Evolutionary conservation across 1,284 basidiomycete genomes (phyloP), one percentile per base, ranked within the genome.

Genomic region (Amylostereum areolatum): DNA sequence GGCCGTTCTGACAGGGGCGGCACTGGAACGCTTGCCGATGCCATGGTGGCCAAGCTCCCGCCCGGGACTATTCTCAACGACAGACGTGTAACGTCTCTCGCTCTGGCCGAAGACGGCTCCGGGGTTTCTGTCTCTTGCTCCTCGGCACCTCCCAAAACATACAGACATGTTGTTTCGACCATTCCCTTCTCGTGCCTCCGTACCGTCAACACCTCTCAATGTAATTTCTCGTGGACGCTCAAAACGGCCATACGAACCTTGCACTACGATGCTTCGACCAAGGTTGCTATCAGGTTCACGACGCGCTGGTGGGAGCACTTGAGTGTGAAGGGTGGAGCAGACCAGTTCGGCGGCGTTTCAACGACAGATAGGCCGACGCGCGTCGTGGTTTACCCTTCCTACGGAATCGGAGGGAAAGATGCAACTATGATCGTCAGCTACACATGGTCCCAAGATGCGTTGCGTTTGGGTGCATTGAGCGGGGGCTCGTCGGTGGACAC

Each of bases 271-370:
- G 53, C 63, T 0, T 57, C 60, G 4, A 55, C 59, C 46, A 69
- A 69, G 55, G 56, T 68, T 28, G 66, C 58, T 6, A 56, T 68
- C 37, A 59, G 64, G 48, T 68, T 68, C 60, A 59, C 53, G 34
- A 56, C 53, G 11, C 55, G 60, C 5, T 68, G 66, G 66, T 68
- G 66, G 66, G 57, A 64, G 52, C 39, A 50, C 10, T 48, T 52
- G 37, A n/a, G 9, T n/a, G 34, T 35, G 9, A 35, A 8, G 34
- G 34, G 34, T 35, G 46, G 34, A 10, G 48, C 59, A 27, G 12
- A 18, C 25, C 10, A 34, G 8, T 44, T 52, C 28, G 63, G 63
- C 28, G 65, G 64, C 4, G 55, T 55, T 29, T 59, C 60, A 3
- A 55, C 49, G 44, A 67, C 64, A 0, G 66, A 69, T 49, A 54